Conservation (phyloP, 805 yeast species). For the Millerago galiae region DNA sequence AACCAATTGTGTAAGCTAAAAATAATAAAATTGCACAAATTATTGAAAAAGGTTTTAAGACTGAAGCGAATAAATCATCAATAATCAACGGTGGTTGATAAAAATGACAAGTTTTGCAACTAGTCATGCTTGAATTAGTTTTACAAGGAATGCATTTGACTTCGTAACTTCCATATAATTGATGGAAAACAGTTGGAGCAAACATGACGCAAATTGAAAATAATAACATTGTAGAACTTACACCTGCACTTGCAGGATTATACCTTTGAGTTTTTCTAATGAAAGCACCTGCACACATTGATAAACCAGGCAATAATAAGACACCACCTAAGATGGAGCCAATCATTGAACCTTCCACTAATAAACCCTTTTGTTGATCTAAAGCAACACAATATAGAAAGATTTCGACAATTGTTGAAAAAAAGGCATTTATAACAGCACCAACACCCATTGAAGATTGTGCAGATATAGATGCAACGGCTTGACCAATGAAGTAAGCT, state of each 20-base stretch:
- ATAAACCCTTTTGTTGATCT: conserved; percentile 72
- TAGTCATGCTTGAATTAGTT: conserved; percentile 8
- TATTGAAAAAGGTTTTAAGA: conserved; percentile 77
- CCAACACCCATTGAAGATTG: conserved; percentile 99
- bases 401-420: conserved; percentile 92
- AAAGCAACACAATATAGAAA: conserved; percentile 89
- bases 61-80: conserved; percentile 55
- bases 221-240: conserved; percentile 89
- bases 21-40: conserved; percentile 77
- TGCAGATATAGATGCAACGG: conserved; percentile 98
- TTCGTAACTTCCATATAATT: conserved; percentile 83
- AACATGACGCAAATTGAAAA: conserved; percentile 88
- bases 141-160: conserved; percentile 60
- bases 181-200: conserved; percentile 86
- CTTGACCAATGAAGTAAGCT: conserved; percentile 97
- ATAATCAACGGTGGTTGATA: conserved; percentile 68
- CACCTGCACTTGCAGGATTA: conserved; percentile 95
- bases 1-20: conserved; percentile 79
- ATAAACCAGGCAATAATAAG: conserved; percentile 81
- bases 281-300: conserved; percentile 97
- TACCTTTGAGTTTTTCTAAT: conserved; percentile 90
- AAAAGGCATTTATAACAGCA: conserved; percentile 96
- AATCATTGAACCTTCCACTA: conserved; percentile 94
- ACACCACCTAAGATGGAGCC: conserved; percentile 94
- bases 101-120: conserved; percentile 71